Conservation (phyloP, 2,329 filamentous ascomycete genomes). For the Microthyrium microscopicum region DNA sequence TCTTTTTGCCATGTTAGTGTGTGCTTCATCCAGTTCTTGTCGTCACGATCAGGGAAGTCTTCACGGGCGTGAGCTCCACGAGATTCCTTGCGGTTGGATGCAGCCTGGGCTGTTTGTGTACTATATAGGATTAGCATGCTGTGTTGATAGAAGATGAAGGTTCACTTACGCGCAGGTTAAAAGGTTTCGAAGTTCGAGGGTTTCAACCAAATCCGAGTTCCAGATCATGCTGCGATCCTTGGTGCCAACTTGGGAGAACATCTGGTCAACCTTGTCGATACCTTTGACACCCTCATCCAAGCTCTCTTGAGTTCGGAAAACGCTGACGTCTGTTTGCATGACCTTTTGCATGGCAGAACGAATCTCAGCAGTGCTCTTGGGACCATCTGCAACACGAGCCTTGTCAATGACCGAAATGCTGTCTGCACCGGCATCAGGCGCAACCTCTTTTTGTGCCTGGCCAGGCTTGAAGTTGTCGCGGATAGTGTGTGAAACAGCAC, state of each 20-base stretch:
- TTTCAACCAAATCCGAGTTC: constrained; percentile 96
- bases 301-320: constrained; percentile 88
- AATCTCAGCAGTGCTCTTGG: constrained; percentile 78
- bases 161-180: constrained; percentile 84
- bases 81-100: constrained; percentile 90
- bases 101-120: constrained; percentile 77
- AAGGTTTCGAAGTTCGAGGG: constrained; percentile 84
- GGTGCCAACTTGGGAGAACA: constrained; percentile 71
- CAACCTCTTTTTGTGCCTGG: constrained; percentile 58
- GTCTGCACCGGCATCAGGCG: constrained; percentile 74
- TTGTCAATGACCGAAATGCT: constrained; percentile 76
- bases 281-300: constrained; percentile 84
- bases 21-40: constrained; percentile 99
- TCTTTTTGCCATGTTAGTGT: constrained; percentile 89
- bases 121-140: constrained; percentile 24
- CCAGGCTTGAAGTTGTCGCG: constrained; percentile 85
- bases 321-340: constrained; percentile 94
- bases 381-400: constrained; percentile 66
- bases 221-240: constrained; percentile 99
- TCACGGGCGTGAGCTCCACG: constrained; percentile 94
- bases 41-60: constrained; percentile 89
- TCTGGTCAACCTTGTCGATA: constrained; percentile 69
- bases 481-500: constrained; percentile 93
- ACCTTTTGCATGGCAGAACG: constrained; percentile 90
- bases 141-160: not conserved